Conservation (phyloP, 2,329 filamentous ascomycete species). For the Teratosphaeria nubilosa region DNA sequence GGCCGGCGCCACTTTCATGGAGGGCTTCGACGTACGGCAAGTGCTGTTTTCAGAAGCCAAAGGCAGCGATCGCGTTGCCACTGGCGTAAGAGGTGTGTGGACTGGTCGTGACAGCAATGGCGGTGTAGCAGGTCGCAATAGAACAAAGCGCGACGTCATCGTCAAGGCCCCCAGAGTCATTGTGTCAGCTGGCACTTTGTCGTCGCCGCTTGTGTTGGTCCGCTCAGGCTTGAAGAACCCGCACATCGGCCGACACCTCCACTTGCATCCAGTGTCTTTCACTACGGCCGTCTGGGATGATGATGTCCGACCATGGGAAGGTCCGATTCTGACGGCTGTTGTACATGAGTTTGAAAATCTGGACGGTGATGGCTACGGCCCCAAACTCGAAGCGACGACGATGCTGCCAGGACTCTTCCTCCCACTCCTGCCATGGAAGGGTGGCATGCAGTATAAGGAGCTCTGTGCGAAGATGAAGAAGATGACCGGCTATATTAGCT, state of each 20-base stretch:
- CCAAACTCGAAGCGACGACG: slow-evolving; percentile 65
- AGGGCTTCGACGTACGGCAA: slow-evolving; percentile 65
- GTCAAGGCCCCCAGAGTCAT: slow-evolving; percentile 75
- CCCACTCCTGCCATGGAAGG: slow-evolving; percentile 54
- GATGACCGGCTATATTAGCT: slow-evolving; percentile 60
- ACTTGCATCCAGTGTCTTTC: slow-evolving; percentile 62
- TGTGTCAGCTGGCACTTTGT: slow-evolving; percentile 64
- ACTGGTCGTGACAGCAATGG: slow-evolving; percentile 57
- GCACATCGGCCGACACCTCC: slow-evolving; percentile 71
- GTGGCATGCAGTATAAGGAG: slow-evolving; percentile 63
- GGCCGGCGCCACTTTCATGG: slow-evolving; percentile 70
- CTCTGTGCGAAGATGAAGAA: slow-evolving; percentile 57
- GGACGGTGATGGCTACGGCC: slow-evolving; percentile 69
- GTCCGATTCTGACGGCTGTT: slow-evolving; percentile 69
- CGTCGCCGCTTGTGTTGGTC: slow-evolving; percentile 64
- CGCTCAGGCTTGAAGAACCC: slow-evolving; percentile 72
- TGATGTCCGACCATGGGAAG: slow-evolving; percentile 53
- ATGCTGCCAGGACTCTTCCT: slow-evolving; percentile 64
- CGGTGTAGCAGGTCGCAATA: slow-evolving; percentile 43
- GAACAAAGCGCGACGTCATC: slow-evolving; percentile 50
- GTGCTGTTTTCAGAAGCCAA: slow-evolving; percentile 55
- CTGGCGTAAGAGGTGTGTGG: slow-evolving; percentile 67
- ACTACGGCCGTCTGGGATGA: slow-evolving; percentile 56
- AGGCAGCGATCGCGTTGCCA: slow-evolving; percentile 46
- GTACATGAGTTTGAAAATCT: slow-evolving; percentile 71